Conservation (phyloP, 129 eudicot species). For the Saussurea involucrata region DNA sequence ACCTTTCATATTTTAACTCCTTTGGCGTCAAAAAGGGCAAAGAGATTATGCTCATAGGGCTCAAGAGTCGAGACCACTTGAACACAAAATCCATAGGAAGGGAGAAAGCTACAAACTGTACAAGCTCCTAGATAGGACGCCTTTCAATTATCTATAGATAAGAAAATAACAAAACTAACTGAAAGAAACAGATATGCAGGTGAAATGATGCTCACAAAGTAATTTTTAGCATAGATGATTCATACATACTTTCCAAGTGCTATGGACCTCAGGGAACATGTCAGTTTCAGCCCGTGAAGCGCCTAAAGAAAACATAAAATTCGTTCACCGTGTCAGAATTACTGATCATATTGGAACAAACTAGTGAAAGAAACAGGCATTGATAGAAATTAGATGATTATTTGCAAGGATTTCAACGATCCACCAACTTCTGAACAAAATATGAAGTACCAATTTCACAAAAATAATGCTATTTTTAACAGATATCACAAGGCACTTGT, state of each 20-base stretch:
- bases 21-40: not conserved
- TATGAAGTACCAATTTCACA: not conserved
- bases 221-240: constrained; percentile 1
- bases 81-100: not conserved
- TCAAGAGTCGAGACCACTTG: not conserved
- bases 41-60: not conserved
- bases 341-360: not conserved
- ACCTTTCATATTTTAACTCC: not conserved
- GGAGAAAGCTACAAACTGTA: not conserved
- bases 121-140: not conserved
- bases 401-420: not conserved
- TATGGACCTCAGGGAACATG: constrained; percentile 79
- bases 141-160: not conserved
- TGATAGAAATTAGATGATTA: not conserved
- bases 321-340: not conserved
- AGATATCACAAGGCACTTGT: not conserved
- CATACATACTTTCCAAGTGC: constrained; percentile 75
- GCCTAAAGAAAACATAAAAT: constrained; percentile 32
- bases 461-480: not conserved
- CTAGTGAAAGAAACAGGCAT: not conserved
- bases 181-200: not conserved
- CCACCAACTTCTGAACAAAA: not conserved
- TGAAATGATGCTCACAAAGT: not conserved
- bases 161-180: not conserved
- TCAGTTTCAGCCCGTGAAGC: constrained; percentile 41